Evolutionary conservation across 2,329 filamentous ascomycete species (phyloP).

Genomic region (Aureobasidium lini): DNA sequence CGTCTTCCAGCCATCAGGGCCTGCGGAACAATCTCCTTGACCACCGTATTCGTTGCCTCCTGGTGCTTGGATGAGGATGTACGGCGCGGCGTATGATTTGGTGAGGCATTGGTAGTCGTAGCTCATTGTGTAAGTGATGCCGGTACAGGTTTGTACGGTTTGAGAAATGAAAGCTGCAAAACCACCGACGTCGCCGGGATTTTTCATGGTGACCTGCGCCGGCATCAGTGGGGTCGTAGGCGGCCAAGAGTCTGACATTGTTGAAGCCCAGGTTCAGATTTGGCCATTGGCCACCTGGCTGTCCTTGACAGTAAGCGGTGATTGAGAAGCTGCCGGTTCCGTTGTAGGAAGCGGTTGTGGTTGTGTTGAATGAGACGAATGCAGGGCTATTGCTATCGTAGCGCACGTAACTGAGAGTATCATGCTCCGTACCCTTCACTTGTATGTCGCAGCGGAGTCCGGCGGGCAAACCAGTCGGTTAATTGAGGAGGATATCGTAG

Average conservation of each 20-base stretch:
- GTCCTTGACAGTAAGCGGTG: slow-evolving; percentile 7
- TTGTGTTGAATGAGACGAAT: slow-evolving; percentile 1
- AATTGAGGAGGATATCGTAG: slow-evolving; percentile 6
- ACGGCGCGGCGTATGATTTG: no score
- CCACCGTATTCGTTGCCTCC: no score
- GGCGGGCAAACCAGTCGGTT: neutral
- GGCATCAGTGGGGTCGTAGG: slow-evolving; percentile 1
- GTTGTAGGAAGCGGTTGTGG: neutral
- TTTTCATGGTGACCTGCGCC: neutral
- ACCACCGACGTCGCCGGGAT: no score
- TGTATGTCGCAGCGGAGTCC: slow-evolving; percentile 10
- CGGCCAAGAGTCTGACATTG: slow-evolving; percentile 3
- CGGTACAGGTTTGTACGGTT: no score
- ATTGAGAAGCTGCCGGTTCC: slow-evolving; percentile 8
- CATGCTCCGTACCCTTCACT: slow-evolving; percentile 3
- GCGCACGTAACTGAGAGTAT: slow-evolving; percentile 9
- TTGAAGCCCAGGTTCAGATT: slow-evolving; percentile 5
- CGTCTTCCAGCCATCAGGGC: no score
- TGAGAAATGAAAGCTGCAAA: no score
- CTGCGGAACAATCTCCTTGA: no score
- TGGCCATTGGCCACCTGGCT: slow-evolving; percentile 5
- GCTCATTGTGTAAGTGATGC: no score
- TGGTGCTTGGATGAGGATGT: no score
- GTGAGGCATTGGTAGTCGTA: no score
- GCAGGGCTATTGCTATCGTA: slow-evolving; percentile 8